phyloP scores from a whole-genome alignment of 805 yeast genomes.

The Clavispora fructus region DNA sequence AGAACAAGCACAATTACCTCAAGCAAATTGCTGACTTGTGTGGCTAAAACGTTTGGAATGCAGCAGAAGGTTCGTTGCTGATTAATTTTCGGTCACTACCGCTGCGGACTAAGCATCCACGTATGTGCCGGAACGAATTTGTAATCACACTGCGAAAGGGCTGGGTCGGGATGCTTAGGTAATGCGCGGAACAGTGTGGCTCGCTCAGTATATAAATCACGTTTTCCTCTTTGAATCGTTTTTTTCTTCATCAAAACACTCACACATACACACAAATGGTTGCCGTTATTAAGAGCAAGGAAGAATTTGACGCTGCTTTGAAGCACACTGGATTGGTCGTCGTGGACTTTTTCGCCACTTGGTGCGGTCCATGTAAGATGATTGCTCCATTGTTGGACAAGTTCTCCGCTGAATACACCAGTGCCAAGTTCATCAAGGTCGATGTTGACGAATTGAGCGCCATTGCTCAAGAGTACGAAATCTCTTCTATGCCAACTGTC shows the following conservation, averaged over 20 bases:
- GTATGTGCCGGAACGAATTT: background rate
- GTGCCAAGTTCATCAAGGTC: slow-evolving; percentile 77
- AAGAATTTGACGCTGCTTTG: slow-evolving; percentile 67
- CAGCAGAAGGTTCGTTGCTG: background rate
- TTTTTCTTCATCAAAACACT: background rate
- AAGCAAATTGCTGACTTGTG: background rate
- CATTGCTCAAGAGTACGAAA: slow-evolving; percentile 63
- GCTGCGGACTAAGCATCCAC: background rate
- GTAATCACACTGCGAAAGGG: background rate
- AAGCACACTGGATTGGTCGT: slow-evolving; percentile 69
- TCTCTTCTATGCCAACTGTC: slow-evolving; percentile 56
- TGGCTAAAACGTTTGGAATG: background rate
- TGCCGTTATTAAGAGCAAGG: slow-evolving; percentile 22
- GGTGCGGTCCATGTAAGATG: slow-evolving; percentile 99
- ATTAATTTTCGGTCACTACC: background rate
- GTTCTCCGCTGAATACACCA: slow-evolving; percentile 61
- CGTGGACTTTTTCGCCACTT: slow-evolving; percentile 92
- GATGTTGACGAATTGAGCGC: slow-evolving; percentile 84
- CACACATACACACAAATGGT: slow-evolving; percentile 26
- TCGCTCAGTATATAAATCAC: background rate
- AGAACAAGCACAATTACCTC: background rate
- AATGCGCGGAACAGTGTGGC: background rate
- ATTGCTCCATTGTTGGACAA: slow-evolving; percentile 90
- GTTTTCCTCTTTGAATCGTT: background rate
- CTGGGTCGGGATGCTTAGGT: slow-evolving; percentile 1